Conservation (phyloP, 768 basidiomycete species). For the Kwoniella dejecticola region DNA sequence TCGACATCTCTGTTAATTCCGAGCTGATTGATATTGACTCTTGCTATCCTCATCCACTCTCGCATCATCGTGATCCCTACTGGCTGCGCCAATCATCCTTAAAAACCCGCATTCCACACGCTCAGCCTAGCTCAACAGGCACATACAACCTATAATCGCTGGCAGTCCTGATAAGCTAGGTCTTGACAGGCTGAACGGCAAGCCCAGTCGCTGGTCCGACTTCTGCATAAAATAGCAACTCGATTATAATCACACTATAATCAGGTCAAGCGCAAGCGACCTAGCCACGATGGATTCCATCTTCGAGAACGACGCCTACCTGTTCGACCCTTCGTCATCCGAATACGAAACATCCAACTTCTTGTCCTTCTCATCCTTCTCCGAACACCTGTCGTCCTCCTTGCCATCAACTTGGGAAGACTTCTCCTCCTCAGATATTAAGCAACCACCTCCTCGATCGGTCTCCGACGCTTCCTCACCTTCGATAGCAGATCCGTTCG, state of each 20-base stretch:
- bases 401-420: slow-evolving; percentile 13
- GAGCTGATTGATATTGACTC: slow-evolving; percentile 1
- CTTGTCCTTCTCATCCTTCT: slow-evolving; percentile 47
- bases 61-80: too few relatives aligned
- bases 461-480: slow-evolving; percentile 31
- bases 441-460: slow-evolving; percentile 12
- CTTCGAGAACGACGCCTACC: slow-evolving; percentile 39
- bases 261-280: slow-evolving; percentile 9
- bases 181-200: slow-evolving; percentile 24
- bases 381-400: slow-evolving; percentile 27
- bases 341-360: slow-evolving; percentile 22
- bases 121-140: slow-evolving; percentile 27
- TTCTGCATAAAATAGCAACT: slow-evolving; percentile 1
- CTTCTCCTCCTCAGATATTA: neutral
- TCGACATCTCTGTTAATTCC: neutral
- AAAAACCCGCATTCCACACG: slow-evolving; percentile 5
- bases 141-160: slow-evolving; percentile 9
- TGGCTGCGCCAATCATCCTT: slow-evolving; percentile 9
- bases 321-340: slow-evolving; percentile 36
- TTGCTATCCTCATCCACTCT: slow-evolving; percentile 16
- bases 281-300: slow-evolving; percentile 38
- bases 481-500: slow-evolving; percentile 32
- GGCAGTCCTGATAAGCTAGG: slow-evolving; percentile 18
- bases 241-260: neutral
- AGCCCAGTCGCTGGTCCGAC: slow-evolving; percentile 29